Evolutionary conservation across 306 rosid genomes (phyloP).

Genomic region (Dryas alaskensis): DNA sequence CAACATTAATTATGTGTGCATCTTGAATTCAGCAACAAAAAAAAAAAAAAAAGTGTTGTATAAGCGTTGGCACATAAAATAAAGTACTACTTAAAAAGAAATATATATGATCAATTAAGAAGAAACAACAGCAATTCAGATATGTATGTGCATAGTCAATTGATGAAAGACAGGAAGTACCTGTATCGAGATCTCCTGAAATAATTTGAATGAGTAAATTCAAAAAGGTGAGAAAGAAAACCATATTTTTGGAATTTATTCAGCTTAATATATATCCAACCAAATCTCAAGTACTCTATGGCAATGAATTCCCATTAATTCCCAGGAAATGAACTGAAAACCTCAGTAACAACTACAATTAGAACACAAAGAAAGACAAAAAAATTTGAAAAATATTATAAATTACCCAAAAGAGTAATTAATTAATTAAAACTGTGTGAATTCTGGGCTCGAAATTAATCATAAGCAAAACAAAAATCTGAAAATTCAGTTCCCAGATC

Average conservation of each 20-base stretch:
- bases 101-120: conserved; percentile 10
- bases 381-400: background rate
- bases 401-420: conserved; percentile 10
- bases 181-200: background rate
- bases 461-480: background rate
- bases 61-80: conserved; percentile 2
- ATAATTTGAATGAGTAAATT: no score
- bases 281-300: background rate
- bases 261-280: no score
- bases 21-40: conserved; percentile 39
- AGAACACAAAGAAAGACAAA: background rate
- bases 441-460: background rate
- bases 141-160: background rate
- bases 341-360: no score
- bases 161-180: background rate
- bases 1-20: conserved; percentile 15
- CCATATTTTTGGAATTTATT: no score
- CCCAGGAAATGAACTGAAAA: background rate
- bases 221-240: no score
- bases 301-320: background rate
- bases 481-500: conserved; percentile 18
- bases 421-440: background rate
- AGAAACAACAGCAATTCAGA: background rate
- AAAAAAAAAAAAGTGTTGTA: conserved; percentile 1
- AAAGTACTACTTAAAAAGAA: background rate